Evolutionary conservation across 805 yeast species (phyloP), one percentile per base, ranked within the genome.

Genomic region (Wickerhamiella azyma): DNA sequence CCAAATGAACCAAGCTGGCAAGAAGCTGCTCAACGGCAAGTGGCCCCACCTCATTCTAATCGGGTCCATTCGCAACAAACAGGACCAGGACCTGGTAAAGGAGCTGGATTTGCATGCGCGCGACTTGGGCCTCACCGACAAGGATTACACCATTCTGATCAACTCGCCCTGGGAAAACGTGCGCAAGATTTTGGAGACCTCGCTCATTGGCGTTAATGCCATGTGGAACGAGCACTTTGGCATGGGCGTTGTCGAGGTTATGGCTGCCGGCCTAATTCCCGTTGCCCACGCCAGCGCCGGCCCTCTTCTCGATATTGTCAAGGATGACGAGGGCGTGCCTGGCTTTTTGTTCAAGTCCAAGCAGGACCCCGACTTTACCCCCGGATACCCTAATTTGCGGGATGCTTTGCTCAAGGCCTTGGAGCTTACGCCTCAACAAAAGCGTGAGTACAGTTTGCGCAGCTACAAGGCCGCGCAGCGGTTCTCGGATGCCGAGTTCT

Each of bases 201-300:
- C 85, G 2, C 74, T 77, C 21, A 77, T 76, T 56, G 98, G 98
- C 5, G 67, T 92, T 35, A 89, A 92, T 57, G 86, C 94, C 26
- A 92, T 92, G 99, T 92, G 98, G 98, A 92, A 92, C 64, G 99
- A 92, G 66, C 99, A 92, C 66, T 92, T 92, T 62, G 99, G 99
- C 16, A 92, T 92, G 56, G 89, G 95, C 1, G 89, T 92, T 5
- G 98, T 92, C 7, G 99, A 92, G 62, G 85, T 86, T 59, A 69
- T 83, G 66, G 79, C 89, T 1, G 74, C 82, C 46, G 97, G 96
- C 0, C 71, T 81, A 24, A 75, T 92, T 14, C 96, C 98, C 1
- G 66, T 92, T 2, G 92, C 78, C 2, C 97, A 94, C 63, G 94
- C 94, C 3, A 81, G 94, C 45, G 98, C 96, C 0, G 99, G 99